phyloP scores from a whole-genome alignment of 768 basidiomycete genomes.

The Leccinum olivaceopallidum region DNA sequence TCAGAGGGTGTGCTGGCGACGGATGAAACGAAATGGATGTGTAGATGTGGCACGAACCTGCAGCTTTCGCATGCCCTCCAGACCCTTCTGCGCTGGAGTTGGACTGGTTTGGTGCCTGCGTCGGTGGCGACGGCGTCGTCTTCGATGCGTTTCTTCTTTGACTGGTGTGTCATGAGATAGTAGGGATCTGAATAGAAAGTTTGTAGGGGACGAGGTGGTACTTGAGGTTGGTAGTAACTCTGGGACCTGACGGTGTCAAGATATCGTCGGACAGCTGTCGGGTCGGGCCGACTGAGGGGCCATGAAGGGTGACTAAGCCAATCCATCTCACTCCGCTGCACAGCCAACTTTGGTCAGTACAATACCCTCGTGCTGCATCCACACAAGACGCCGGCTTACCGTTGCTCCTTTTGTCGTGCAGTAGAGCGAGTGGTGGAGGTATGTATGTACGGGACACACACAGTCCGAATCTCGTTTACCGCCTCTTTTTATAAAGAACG shows the following conservation, averaged over 20 bases:
- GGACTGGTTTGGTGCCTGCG: conserved; percentile 65
- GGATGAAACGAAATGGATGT: conserved; percentile 9
- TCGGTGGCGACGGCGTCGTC: conserved; percentile 54
- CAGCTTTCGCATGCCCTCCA: conserved; percentile 92
- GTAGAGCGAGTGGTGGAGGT: conserved; percentile 18
- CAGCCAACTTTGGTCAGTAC: conserved; percentile 26
- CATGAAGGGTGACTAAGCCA: conserved; percentile 34
- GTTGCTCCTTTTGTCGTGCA: conserved; percentile 8
- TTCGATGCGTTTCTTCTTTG: conserved; percentile 78
- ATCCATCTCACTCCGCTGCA: conserved; percentile 26
- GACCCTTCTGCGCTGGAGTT: conserved; percentile 76
- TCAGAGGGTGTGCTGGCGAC: conserved; percentile 17
- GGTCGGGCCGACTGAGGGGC: conserved; percentile 36
- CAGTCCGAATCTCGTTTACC: conserved; percentile 13
- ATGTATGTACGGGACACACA: conserved; percentile 12
- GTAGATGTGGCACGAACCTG: conserved; percentile 51
- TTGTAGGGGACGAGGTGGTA: conserved; percentile 20
- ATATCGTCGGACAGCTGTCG: conserved; percentile 36
- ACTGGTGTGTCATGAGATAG: conserved; percentile 50
- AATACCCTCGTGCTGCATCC: conserved; percentile 16
- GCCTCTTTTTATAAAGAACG: conserved; percentile 30
- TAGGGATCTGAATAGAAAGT: conserved; percentile 43
- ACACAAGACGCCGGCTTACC: conserved; percentile 23
- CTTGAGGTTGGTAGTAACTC: conserved; percentile 23
- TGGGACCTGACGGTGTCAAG: conserved; percentile 25